phyloP scores from a whole-genome alignment of 805 yeast genomes.

The Ogataea neopini region DNA sequence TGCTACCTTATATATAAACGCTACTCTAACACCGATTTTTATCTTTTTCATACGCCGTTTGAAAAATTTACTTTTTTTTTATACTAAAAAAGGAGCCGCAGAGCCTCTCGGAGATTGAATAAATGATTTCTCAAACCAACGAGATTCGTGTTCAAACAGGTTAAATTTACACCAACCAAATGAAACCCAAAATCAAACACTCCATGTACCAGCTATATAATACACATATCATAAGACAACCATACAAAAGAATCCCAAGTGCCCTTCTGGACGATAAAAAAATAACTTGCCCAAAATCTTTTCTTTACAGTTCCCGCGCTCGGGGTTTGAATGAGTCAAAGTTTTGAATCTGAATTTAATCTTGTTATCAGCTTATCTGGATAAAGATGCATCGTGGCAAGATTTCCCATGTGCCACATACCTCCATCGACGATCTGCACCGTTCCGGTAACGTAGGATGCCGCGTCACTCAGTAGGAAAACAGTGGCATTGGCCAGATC shows the following conservation, averaged over 20 bases:
- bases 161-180: no score
- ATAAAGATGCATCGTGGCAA: constrained; percentile 36
- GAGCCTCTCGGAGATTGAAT: constrained; percentile 3
- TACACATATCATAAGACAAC: no score
- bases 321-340: constrained; percentile 18
- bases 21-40: not conserved
- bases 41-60: constrained; percentile 2
- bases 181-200: no score
- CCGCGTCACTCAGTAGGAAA: constrained; percentile 81
- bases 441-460: constrained; percentile 74
- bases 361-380: constrained; percentile 43
- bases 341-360: constrained; percentile 26
- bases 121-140: no score
- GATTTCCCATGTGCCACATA: constrained; percentile 74
- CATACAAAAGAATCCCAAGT: no score
- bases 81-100: not conserved
- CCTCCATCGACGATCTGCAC: constrained; percentile 88
- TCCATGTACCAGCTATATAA: no score
- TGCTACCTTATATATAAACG: no score
- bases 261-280: no score
- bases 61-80: not conserved
- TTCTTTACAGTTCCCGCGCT: not conserved
- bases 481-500: constrained; percentile 91
- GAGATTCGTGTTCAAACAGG: not conserved
- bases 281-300: not conserved